These are phyloP conservation scores for Quercus tomentella DNA, from an alignment of 331 rosid species.

Conservation along the genomic window DNA sequence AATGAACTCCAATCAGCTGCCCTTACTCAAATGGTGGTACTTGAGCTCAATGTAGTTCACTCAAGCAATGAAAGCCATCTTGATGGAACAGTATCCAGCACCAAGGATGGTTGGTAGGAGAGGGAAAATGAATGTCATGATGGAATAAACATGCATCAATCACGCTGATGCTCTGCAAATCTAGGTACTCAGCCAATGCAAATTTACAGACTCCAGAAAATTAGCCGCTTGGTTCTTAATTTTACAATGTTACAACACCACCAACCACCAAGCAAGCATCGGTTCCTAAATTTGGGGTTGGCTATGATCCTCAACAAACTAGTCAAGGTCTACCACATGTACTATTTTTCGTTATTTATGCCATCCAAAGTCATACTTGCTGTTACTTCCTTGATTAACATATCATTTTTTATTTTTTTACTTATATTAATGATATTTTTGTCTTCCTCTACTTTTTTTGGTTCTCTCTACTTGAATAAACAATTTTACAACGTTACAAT, in stretches of 20 bases:
- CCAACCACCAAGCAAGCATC: no score
- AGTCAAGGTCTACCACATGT: no score
- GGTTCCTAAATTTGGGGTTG: no score
- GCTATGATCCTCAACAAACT: no score
- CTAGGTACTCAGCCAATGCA: not conserved
- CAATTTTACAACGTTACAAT: not conserved
- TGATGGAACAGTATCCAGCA: not conserved
- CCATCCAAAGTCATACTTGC: no score
- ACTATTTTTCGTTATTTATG: no score
- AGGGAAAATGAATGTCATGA: not conserved
- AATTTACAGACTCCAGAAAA: not conserved
- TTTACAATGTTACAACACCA: not conserved
- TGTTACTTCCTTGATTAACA: no score
- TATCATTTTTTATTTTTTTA: no score
- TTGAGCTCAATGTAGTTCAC: not conserved
- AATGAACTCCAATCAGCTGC: not conserved
- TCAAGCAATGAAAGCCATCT: constrained; percentile 6
- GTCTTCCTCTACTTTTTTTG: no score
- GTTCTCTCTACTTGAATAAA: no score
- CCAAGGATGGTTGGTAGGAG: not conserved
- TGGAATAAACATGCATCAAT: not conserved
- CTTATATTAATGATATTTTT: no score
- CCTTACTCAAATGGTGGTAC: not conserved
- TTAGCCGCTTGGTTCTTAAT: not conserved
- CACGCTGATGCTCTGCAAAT: not conserved